Base-by-base conservation (phyloP, 2,329 filamentous ascomycete genomes). In the Graphilbum sp. region DNA sequence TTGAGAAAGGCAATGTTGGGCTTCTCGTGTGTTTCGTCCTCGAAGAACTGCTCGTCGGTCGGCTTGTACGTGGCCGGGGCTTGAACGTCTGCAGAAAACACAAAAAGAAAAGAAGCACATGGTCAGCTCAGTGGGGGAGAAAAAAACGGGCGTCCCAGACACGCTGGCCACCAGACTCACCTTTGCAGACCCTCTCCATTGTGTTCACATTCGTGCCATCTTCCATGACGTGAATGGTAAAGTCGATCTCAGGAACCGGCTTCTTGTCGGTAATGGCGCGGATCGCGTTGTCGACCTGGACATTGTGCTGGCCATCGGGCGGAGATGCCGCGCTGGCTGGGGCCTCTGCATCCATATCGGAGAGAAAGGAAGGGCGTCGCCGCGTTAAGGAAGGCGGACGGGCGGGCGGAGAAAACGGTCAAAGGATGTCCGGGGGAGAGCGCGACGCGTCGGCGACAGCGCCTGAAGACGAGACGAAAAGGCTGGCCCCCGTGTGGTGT, bases 151-250 rank as follows among this genome's bases (percentile, higher is more conserved):
- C 35, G 40, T 38, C 31, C 37, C 41, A 35, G 45, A 24, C 39
- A 31, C 7, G 20, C 31, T 18, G 32, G 23, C 35, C 27, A 29
- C 5, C 8, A 29, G 15, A 29, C 60, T 46, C 73, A 96, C 90
- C 90, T 86, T 96, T 98, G 71, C 88, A 94, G 44, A 98, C 90
- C 58, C 90, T 75, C 63, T 98, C 90, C 57, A 81, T 64, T 45
- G 90, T 98, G 74, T 75, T 96, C 56, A 98, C 90, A 64, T 94
- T 85, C 38, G 74, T 78, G 54, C 84, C 85, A 67, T 98, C 90
- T 60, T 98, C 90, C 88, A 96, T 95, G 45, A 82, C 90, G 61
- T 98, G 90, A 54, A 98, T 76, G 40, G 85, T 92, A 59, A 98
- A 98, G 66, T 98, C 90, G 54, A 98, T 96, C 69, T 96, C 88